Base-by-base conservation (phyloP, 371 early-diverging fungal genomes). In the Haplosporangium sp. region DNA sequence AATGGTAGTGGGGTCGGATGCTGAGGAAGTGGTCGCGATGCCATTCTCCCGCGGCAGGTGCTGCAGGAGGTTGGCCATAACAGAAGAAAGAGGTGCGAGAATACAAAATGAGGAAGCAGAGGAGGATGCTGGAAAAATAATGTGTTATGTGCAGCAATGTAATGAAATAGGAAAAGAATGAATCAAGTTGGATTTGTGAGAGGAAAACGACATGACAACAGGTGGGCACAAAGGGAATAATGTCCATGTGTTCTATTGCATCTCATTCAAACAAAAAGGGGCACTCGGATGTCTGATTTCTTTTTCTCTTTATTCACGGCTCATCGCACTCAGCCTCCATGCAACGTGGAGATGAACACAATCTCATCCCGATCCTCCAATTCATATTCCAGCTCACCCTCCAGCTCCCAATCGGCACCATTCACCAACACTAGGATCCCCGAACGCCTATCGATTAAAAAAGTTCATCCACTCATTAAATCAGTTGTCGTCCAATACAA, bases 401-500 rank as follows among this genome's bases (percentile, higher is more conserved):
- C 95, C 45, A 99, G 84, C 76, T 98, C 99, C 98, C 98, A 99
- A 80, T 99, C 99, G 5, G 90, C 87, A 47, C 95, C 95, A 68
- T 99, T 99, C 55, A 98, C 91, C 50, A 99, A 83, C 8, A 98
- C 98, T 16, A 99, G 84, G 62, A 98, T 95, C 12, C 99, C 99
- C 2, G 98, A 96, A 11, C 98, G 93, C 20, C 95, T 95, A 65
- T 20, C 23, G 14, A 60, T 46, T 20, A 62, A 38, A n/a, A n/a
- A 42, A 46, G 40, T 37, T 37, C 55, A 13, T 36, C 13, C 55
- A 23, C 2, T 16, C 41, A n/a, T 21, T 50, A n/a, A n/a, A 5
- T 42, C 41, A 53, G 43, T n/a, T 47, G 13, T 50, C 20, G 46
- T 11, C 4, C 16, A 55, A 65, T 13, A 20, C 18, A 47, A 6